Base-by-base conservation (phyloP, 257 asterid genomes). In the Nicotiana otophora region DNA sequence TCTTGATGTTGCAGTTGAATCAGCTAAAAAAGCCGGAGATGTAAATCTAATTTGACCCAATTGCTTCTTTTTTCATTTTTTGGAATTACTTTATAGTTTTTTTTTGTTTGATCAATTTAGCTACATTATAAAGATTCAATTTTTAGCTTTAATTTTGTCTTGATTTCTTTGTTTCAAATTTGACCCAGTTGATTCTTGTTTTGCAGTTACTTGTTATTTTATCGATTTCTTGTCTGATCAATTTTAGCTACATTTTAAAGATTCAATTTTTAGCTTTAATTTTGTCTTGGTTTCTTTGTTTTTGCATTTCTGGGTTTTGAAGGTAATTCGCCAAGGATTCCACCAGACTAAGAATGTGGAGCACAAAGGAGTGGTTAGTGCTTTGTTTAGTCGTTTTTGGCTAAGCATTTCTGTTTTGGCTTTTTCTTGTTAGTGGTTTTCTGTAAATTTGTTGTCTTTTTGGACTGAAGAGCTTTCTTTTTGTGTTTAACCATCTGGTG, bases 21-120 rank as follows among this genome's bases (percentile, higher is more conserved):
- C 97, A 34, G 97, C 97, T 20, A 88, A 89, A 82, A 89, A 60
- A 86, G 97, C 97, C 61, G 97, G 97, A 80, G 94, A 93, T 86
- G 97, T 92, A 33, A 77, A 82, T 85, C 76, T 8, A 67, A 51
- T 63, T 76, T 46, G 0, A 60, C 26, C 26, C 20, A 20, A 55
- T 53, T 58, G 0, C 30, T 1, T 17, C 1, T 1, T 63, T 14
- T 60, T 55, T 9, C 34, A 1, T 7, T 33, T 15, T 7, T 83
- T 20, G 39, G 1, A 12, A 0, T 57, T 51, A 42, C 4, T 42
- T 42, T 42, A 42, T 42, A 4, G 5, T 14, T n/a, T 69, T 15
- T 30, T 54, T 81, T 39, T n/a, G 7, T 3, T 65, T 31, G 5
- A 8, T 7, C n/a, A 31, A 9, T 54, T 65, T 15, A 19, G 11